Evolutionary conservation across 352 stramenopile genomes (phyloP).

Genomic region (Globisporangium ultimum): DNA sequence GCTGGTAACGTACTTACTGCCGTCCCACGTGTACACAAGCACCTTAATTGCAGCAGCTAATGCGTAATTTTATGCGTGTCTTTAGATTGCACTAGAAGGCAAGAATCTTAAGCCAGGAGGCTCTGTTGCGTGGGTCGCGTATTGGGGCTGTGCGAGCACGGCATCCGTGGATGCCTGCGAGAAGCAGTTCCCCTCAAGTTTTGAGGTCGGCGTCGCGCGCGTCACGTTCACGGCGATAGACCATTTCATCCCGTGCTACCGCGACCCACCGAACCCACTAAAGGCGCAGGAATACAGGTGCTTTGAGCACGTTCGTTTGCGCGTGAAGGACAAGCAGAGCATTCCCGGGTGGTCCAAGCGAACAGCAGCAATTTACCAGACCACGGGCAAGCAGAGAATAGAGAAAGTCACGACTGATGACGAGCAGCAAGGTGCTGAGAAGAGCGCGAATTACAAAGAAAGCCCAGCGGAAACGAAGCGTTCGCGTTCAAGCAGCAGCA

Average conservation of each 20-base stretch:
- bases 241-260: slow-evolving; percentile 87
- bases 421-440: background rate
- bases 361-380: background rate
- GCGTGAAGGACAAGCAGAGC: slow-evolving; percentile 74
- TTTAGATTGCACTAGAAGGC: slow-evolving; percentile 34
- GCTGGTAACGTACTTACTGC: slow-evolving; percentile 21
- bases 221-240: slow-evolving; percentile 74
- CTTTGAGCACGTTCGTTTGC: slow-evolving; percentile 64
- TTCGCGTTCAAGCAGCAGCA: background rate
- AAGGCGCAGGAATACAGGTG: slow-evolving; percentile 71
- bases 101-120: slow-evolving; percentile 75
- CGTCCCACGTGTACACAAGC: background rate
- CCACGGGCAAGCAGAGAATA: slow-evolving; percentile 4
- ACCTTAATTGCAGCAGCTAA: background rate
- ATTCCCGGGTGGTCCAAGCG: slow-evolving; percentile 73
- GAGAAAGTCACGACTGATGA: background rate
- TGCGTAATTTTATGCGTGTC: background rate
- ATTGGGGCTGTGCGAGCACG: slow-evolving; percentile 73
- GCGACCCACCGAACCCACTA: slow-evolving; percentile 66
- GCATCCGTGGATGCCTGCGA: slow-evolving; percentile 56
- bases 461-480: background rate
- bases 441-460: background rate
- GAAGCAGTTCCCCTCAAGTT: slow-evolving; percentile 65
- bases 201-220: slow-evolving; percentile 57
- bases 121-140: slow-evolving; percentile 72